Base-by-base conservation (phyloP, 257 asterid genomes). In the Handroanthus guayacan region DNA sequence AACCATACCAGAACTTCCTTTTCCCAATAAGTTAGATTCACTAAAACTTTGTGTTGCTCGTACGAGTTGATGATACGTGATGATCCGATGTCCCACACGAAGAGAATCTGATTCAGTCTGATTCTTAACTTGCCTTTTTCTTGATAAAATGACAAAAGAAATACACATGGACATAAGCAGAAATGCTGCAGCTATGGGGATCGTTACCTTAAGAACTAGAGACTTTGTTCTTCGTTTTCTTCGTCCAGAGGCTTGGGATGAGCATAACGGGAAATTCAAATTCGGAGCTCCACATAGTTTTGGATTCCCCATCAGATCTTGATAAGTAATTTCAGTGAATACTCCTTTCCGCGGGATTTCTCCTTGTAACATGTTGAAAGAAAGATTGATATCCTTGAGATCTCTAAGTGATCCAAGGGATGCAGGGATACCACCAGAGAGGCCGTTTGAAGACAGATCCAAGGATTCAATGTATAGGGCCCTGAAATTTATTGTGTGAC, bases 381-480 rank as follows among this genome's bases (percentile, higher is more conserved):
- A 84, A 71, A 75, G 79, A 75, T 84, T 80, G 66, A 80, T 74
- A 65, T 69, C 74, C 71, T 62, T 54, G 76, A 84, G 85, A 58
- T 84, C 81, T 57, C 25, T 65, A 64, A 84, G 79, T 66, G 78
- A 77, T 44, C 81, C 83, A 38, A 84, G 82, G 57, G 83, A 78
- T 20, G 78, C 58, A 2, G 85, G 87, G 68, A 84, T 84, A 34
- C 55, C 31, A 50, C 87, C 87, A 20, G 78, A 25, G 31, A 25
- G 31, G 31, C 31, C 31, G 31, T 25, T 25, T 1, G 31, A 25
- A 25, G 31, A 25, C 31, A 25, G 31, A 25, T 25, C 1, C 31
- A 25, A 25, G 31, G 31, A 25, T 25, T 25, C 31, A 25, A 68
- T 83, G 85, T 44, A 80, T 80, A 10, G 71, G 76, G 60, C 87